These are phyloP conservation scores for Candida labiduridarum DNA, from an alignment of 1,139 yeast species.

Conservation along the genomic window DNA sequence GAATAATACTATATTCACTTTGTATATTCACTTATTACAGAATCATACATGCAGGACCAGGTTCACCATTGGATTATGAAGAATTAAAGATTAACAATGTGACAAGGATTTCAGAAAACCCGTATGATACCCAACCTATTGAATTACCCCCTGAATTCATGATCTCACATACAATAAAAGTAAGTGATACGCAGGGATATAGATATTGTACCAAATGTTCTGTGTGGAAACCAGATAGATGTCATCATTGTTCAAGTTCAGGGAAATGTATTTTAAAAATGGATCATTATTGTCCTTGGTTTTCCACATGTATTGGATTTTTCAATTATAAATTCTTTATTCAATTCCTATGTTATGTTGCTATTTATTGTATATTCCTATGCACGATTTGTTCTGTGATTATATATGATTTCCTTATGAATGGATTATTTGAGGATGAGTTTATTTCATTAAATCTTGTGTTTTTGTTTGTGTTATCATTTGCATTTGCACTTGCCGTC, in stretches of 20 bases:
- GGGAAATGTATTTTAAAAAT: conserved; percentile 70
- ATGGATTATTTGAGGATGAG: conserved; percentile 37
- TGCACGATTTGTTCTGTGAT: conserved; percentile 41
- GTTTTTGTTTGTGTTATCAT: conserved; percentile 57
- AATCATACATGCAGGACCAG: conserved; percentile 63
- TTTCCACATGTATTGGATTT: conserved; percentile 84
- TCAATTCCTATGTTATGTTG: conserved; percentile 67
- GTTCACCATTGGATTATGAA: conserved; percentile 53
- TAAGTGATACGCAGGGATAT: conserved; percentile 16
- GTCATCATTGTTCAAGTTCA: conserved; percentile 85
- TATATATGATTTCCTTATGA: conserved; percentile 53
- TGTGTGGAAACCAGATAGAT: conserved; percentile 93
- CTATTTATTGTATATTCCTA: conserved; percentile 47
- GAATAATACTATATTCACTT: conserved; percentile 24
- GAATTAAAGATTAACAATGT: conserved; percentile 10
- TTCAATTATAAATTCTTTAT: conserved; percentile 74
- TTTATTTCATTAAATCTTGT: conserved; percentile 63
- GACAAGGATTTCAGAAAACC: conserved; percentile 10
- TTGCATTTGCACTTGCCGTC: conserved; percentile 67
- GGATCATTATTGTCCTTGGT: conserved; percentile 99
- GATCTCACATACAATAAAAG: conserved; percentile 20
- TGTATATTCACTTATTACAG: conserved; percentile 50
- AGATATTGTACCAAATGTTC: conserved; percentile 60
- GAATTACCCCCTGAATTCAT: conserved; percentile 19
- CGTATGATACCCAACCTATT: conserved; percentile 8